Conservation (phyloP, 2,329 filamentous ascomycete species). For the Phaeosphaeria sp. region DNA sequence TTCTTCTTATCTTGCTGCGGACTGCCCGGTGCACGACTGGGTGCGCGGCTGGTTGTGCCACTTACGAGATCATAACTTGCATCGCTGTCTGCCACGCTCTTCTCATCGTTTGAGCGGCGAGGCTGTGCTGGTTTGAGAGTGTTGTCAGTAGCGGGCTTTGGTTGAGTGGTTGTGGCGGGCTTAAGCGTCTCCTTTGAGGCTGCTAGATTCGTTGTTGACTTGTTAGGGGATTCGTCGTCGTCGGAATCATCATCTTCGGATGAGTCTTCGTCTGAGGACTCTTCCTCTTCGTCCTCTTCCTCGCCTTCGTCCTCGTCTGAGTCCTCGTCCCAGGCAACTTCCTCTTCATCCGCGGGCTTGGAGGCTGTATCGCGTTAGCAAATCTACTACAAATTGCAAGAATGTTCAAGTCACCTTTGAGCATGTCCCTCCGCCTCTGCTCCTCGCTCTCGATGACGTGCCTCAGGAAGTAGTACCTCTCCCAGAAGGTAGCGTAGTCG, state of each 20-base stretch:
- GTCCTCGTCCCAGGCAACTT: constrained; percentile 74
- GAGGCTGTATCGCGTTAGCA: constrained; percentile 51
- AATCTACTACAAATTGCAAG: background rate
- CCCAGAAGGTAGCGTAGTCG: constrained; percentile 91
- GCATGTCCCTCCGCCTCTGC: constrained; percentile 81
- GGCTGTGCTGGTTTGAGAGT: constrained; percentile 53
- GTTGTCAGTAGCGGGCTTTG: background rate
- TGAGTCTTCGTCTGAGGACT: constrained; percentile 23
- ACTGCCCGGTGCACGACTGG: constrained; percentile 77
- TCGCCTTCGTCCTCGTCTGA: constrained; percentile 57
- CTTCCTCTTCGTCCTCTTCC: constrained; percentile 24
- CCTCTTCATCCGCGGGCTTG: constrained; percentile 75
- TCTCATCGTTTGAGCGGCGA: constrained; percentile 72
- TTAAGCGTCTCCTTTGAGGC: constrained; percentile 50
- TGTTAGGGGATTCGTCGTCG: constrained; percentile 58
- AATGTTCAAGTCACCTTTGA: constrained; percentile 72
- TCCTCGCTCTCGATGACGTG: constrained; percentile 95
- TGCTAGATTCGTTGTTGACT: constrained; percentile 32
- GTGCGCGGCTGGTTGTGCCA: constrained; percentile 77
- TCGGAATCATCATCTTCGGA: constrained; percentile 11
- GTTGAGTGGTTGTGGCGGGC: constrained; percentile 17
- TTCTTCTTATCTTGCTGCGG: constrained; percentile 61
- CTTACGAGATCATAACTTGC: constrained; percentile 92
- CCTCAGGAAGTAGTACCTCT: constrained; percentile 91
- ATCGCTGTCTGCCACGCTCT: constrained; percentile 90